Conservation (phyloP, 2,329 filamentous ascomycete species). For the Didymosphaeria variabile region DNA sequence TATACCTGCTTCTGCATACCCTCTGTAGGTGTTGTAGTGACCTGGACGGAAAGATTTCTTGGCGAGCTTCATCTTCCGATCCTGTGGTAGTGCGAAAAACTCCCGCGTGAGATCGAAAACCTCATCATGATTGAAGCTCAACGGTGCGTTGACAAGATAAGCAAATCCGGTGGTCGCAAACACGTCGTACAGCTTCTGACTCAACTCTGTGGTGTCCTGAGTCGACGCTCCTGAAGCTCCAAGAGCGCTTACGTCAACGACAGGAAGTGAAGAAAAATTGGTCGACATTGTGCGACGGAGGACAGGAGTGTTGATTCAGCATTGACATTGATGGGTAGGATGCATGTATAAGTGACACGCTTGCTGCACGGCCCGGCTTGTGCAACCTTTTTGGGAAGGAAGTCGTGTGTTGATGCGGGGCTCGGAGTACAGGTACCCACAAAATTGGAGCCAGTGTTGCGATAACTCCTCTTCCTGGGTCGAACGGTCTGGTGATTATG, state of each 20-base stretch:
- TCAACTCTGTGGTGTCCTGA: slow-evolving; percentile 42
- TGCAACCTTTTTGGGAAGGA: slow-evolving; percentile 19
- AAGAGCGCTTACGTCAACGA: slow-evolving; percentile 53
- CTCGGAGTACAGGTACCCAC: not conserved
- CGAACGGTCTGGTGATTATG: too few species aligned
- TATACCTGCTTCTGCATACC: slow-evolving; percentile 27
- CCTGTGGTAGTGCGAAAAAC: slow-evolving; percentile 34
- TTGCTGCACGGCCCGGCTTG: slow-evolving; percentile 10
- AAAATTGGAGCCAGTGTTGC: not conserved
- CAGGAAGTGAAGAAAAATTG: slow-evolving; percentile 53
- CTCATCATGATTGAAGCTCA: slow-evolving; percentile 54
- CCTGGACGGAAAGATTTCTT: slow-evolving; percentile 53
- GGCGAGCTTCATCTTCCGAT: slow-evolving; percentile 43
- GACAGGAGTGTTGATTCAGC: not conserved
- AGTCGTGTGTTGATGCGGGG: slow-evolving; percentile 18
- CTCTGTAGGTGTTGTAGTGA: slow-evolving; percentile 57
- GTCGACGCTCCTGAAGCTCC: slow-evolving; percentile 32
- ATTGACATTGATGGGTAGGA: not conserved
- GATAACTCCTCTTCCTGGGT: not conserved
- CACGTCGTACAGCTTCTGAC: slow-evolving; percentile 51
- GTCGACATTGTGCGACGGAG: slow-evolving; percentile 50
- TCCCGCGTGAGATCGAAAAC: slow-evolving; percentile 52
- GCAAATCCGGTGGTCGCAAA: slow-evolving; percentile 59
- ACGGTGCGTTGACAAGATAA: slow-evolving; percentile 55
- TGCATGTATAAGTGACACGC: not conserved